These are phyloP conservation scores for Epichloe typhina DNA, from an alignment of 2,329 filamentous ascomycete species.

Conservation along the genomic window DNA sequence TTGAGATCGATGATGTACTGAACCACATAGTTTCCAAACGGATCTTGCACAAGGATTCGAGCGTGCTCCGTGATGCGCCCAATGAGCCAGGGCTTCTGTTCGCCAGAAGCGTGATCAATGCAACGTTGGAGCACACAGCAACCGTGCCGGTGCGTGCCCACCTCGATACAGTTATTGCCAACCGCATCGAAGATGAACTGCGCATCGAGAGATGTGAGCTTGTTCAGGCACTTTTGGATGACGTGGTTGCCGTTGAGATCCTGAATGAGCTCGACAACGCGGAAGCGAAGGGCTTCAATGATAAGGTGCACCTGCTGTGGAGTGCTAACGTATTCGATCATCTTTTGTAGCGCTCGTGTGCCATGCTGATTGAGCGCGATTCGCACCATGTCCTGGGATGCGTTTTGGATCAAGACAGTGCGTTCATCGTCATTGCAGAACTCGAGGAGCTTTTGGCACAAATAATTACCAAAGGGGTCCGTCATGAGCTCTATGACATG, in stretches of 20 bases:
- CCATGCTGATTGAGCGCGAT: conserved; percentile 97
- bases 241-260: conserved; percentile 98
- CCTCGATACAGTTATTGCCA: conserved; percentile 70
- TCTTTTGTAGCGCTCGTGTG: conserved; percentile 87
- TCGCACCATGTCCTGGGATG: conserved; percentile 72
- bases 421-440: conserved; percentile 92
- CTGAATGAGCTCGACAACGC: conserved; percentile 89
- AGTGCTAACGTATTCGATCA: conserved; percentile 94
- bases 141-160: conserved; percentile 93
- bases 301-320: conserved; percentile 76
- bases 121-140: conserved; percentile 97
- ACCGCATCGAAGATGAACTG: conserved; percentile 97
- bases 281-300: conserved; percentile 66
- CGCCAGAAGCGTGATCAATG: conserved; percentile 87
- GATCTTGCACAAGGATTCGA: conserved; percentile 84
- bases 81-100: conserved; percentile 80
- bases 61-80: conserved; percentile 77
- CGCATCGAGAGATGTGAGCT: conserved; percentile 69
- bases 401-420: conserved; percentile 82
- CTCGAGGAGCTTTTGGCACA: conserved; percentile 96
- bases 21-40: conserved; percentile 96
- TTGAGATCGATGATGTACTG: conserved; percentile 97
- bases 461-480: conserved; percentile 96
- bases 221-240: conserved; percentile 97
- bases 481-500: conserved; percentile 98